These are phyloP conservation scores for Ligustrum vulgare DNA, from an alignment of 257 asterid genomes.

Conservation along the genomic window DNA sequence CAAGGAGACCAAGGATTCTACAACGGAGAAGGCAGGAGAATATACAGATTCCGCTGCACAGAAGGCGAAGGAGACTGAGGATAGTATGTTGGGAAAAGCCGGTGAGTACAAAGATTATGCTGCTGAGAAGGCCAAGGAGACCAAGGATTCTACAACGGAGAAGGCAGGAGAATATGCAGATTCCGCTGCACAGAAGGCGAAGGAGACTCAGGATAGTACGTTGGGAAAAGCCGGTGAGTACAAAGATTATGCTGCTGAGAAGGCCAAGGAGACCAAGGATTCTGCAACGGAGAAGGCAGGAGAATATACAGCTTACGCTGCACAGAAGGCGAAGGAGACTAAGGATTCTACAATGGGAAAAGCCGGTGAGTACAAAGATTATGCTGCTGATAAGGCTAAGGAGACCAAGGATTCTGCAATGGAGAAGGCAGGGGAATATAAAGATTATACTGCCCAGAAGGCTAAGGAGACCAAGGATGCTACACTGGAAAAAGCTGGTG, in stretches of 20 bases:
- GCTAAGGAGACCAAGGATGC: neutral
- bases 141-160: slow-evolving; percentile 16
- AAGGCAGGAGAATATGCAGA: slow-evolving; percentile 14
- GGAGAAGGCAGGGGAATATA: slow-evolving; percentile 9
- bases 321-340: slow-evolving; percentile 14
- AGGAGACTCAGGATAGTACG: slow-evolving; percentile 17
- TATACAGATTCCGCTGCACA: slow-evolving; percentile 12
- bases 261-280: slow-evolving; percentile 22
- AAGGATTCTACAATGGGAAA: slow-evolving; percentile 19
- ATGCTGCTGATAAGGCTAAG: slow-evolving; percentile 5
- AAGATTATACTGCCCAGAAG: slow-evolving; percentile 7
- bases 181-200: slow-evolving; percentile 9
- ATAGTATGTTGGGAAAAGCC: neutral
- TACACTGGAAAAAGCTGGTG: neutral
- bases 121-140: slow-evolving; percentile 25
- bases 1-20: slow-evolving; percentile 14
- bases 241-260: slow-evolving; percentile 26
- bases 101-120: slow-evolving; percentile 28
- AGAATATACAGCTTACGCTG: slow-evolving; percentile 24
- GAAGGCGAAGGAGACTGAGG: slow-evolving; percentile 28
- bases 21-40: neutral
- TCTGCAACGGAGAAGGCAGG: neutral
- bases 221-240: neutral
- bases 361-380: slow-evolving; percentile 9
- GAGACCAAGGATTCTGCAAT: neutral